Evolutionary conservation across 495 filamentous ascomycete species (phyloP), one percentile per base, ranked within the genome.

Genomic region (Acidomyces sp.): DNA sequence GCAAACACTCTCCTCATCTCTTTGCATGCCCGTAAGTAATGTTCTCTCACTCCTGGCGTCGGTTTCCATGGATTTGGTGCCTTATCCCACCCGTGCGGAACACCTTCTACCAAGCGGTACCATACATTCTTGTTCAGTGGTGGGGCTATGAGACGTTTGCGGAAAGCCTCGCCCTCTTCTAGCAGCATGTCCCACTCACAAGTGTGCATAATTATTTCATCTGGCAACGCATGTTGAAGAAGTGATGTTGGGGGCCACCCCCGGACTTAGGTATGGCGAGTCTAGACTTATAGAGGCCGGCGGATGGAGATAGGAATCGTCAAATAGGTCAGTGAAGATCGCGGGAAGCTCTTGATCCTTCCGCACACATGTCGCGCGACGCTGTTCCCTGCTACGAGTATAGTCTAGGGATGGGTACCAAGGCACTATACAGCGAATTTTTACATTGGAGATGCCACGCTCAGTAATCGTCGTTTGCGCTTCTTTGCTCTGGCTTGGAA

Each of bases 131-230:
- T 90, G 57, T 85, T 86, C 13, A 83, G 62, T 0, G 65, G 67
- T 35, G 69, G 56, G 6, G 51, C 43, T 16, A 45, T 45, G 33
- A 95, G 54, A 3, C 84, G 65, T 20, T 70, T 64, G 6, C 77
- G 69, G 37, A 93, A 77, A 12, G 62, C 55, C 50, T 82, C 68
- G 2, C 78, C 85, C 56, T 95, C 88, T 2, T 70, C 69, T 26
- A 85, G 64, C 18, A 95, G 60, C 81, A 93, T 90, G 53, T 94
- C 87, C 74, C 78, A 92, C 60, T 94, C 87, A 59, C 85, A 93
- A 9, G 82, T 76, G 47, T 77, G 82, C 31, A 95, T 49, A 18
- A 73, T 68, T n/a, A 85, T 70, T 30, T 81, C 69, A 6, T 70
- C 59, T 0, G 81, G 80, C 10, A 84, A 58, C 4, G 58, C 65